Percentiles rank a stretch among this genome's conserved stretches.
phyloP scores from a whole-genome alignment of 2,329 filamentous ascomycete genomes.

The Alternaria ventricosa region DNA sequence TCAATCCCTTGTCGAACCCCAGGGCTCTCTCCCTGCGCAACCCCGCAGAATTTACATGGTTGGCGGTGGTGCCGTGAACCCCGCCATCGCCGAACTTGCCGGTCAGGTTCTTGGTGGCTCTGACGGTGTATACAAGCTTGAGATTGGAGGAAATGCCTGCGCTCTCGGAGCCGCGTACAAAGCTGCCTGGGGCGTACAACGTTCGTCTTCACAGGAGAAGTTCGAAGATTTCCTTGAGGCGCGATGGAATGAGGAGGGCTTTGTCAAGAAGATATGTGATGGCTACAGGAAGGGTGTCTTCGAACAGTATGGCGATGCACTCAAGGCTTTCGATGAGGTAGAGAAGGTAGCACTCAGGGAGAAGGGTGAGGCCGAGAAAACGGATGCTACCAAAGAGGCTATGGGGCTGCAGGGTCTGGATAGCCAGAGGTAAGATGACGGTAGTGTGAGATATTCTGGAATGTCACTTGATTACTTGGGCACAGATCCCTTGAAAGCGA shows the following conservation, averaged over 20 bases:
- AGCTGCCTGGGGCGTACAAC: constrained; percentile 88
- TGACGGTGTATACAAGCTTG: constrained; percentile 91
- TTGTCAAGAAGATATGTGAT: constrained; percentile 80
- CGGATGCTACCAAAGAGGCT: constrained; percentile 1
- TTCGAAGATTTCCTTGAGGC: constrained; percentile 87
- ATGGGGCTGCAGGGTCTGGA: constrained; percentile 10
- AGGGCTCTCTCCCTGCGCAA: constrained; percentile 73
- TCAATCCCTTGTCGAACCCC: constrained; percentile 70
- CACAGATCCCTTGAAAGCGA: not conserved
- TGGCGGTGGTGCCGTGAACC: constrained; percentile 88
- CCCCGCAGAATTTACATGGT: constrained; percentile 92
- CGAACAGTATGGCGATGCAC: constrained; percentile 76
- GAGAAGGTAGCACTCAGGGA: constrained; percentile 13
- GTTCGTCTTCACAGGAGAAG: constrained; percentile 64
- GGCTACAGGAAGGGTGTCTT: constrained; percentile 80
- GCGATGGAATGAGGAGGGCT: constrained; percentile 84
- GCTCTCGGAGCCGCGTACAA: constrained; percentile 95
- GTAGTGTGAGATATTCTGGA: not conserved
- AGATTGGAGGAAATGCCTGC: constrained; percentile 94
- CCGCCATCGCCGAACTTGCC: constrained; percentile 82
- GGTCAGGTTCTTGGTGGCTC: constrained; percentile 87
- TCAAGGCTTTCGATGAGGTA: constrained; percentile 67
- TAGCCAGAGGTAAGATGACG: not conserved
- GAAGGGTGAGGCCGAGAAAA: constrained; percentile 9
- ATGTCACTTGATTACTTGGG: not conserved